Evolutionary conservation across 2,329 filamentous ascomycete genomes (phyloP).

Genomic region (Penicillium capsulatum): DNA sequence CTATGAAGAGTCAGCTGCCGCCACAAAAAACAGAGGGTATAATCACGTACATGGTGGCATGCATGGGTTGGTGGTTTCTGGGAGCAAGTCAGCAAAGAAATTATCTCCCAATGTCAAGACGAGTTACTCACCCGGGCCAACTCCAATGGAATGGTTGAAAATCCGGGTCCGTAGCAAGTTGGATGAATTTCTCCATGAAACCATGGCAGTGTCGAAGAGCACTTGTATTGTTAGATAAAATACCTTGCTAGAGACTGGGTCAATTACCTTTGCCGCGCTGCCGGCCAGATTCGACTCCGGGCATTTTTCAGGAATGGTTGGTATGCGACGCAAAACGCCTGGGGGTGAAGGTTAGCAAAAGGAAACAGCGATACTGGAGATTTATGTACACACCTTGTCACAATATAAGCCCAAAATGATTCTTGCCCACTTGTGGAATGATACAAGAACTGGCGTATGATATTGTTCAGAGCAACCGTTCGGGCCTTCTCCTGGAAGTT

Average conservation of each 20-base stretch:
- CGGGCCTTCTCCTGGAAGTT: conserved; percentile 36
- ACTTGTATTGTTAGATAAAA: conserved; percentile 23
- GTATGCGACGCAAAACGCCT: conserved; percentile 47
- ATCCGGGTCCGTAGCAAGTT: conserved; percentile 45
- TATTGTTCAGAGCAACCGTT: conserved; percentile 41
- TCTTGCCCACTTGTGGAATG: conserved; percentile 47
- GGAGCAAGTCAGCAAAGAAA: conserved; percentile 10
- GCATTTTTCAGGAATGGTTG: conserved; percentile 48
- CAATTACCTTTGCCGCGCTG: conserved; percentile 43
- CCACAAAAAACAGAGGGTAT: background rate
- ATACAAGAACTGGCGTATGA: conserved; percentile 41
- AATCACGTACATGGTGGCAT: conserved; percentile 37
- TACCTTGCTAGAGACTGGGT: background rate
- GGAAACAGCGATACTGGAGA: background rate
- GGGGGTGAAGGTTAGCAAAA: background rate
- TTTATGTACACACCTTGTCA: conserved; percentile 38
- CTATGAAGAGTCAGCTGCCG: conserved; percentile 19
- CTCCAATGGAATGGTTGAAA: conserved; percentile 49
- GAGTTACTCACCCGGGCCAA: conserved; percentile 40
- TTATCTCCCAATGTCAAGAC: background rate
- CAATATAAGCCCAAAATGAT: conserved; percentile 45
- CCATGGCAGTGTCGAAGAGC: conserved; percentile 47
- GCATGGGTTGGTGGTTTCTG: conserved; percentile 43
- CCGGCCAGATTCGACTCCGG: conserved; percentile 46
- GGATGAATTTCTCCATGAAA: conserved; percentile 49